phyloP scores from a whole-genome alignment of 805 yeast genomes.

The Lipomyces chichibuensis region DNA sequence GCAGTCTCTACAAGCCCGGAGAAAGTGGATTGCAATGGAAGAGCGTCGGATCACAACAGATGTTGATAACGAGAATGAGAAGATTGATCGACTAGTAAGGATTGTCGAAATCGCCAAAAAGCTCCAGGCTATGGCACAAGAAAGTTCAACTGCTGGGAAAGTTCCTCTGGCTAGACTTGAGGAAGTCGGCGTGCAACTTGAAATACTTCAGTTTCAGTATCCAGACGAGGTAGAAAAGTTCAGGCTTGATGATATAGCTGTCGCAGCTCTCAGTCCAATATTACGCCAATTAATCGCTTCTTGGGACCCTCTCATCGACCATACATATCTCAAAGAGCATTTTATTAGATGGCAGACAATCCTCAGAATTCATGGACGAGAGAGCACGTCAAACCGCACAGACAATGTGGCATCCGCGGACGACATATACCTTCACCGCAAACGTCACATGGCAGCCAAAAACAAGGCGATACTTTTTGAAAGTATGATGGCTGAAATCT shows the following conservation, averaged over 20 bases:
- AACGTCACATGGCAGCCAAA: conserved; percentile 21
- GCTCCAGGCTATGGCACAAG: neutral
- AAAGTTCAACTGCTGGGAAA: neutral
- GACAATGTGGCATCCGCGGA: conserved; percentile 1
- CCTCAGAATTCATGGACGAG: conserved; percentile 19
- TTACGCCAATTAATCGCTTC: conserved; percentile 35
- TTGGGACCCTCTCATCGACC: conserved; percentile 50
- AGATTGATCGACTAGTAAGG: conserved; percentile 25
- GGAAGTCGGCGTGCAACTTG: conserved; percentile 42
- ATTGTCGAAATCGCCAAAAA: conserved; percentile 12
- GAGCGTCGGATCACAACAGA: conserved; percentile 16
- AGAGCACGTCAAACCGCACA: neutral
- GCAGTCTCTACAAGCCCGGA: conserved; percentile 31
- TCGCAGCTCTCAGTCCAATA: conserved; percentile 34
- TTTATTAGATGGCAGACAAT: conserved; percentile 42
- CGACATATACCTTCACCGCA: conserved; percentile 15
- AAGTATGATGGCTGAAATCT: conserved; percentile 44
- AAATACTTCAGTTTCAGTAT: conserved; percentile 36
- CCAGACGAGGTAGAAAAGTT: conserved; percentile 28
- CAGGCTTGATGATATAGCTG: conserved; percentile 39
- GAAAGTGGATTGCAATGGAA: conserved; percentile 23
- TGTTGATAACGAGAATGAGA: conserved; percentile 25
- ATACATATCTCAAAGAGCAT: conserved; percentile 42
- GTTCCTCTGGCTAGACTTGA: conserved; percentile 31
- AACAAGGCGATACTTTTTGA: conserved; percentile 43